Percentiles rank a stretch among this genome's conserved stretches.
These are phyloP conservation scores for Coffea eugenioides DNA, from an alignment of 257 asterid species.

Conservation along the genomic window DNA sequence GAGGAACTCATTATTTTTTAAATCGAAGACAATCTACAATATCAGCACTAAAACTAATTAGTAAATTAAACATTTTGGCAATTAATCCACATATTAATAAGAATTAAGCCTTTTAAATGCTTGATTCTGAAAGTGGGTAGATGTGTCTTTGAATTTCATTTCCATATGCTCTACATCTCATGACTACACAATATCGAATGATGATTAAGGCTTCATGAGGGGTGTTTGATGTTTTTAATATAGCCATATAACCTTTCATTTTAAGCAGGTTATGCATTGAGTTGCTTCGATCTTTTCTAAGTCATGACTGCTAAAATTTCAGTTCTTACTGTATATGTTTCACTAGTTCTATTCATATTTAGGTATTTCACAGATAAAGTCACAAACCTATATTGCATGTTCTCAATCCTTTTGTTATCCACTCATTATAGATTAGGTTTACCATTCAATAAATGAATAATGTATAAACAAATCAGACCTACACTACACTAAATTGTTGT, in stretches of 20 bases:
- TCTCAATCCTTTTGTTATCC: not conserved
- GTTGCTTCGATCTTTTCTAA: not conserved
- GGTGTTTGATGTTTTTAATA: not conserved
- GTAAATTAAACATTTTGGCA: not conserved
- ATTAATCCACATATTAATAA: too few relatives aligned
- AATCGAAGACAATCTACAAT: not conserved
- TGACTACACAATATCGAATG: not conserved
- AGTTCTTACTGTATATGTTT: not conserved
- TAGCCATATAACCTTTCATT: too few relatives aligned
- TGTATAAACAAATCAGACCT: too few relatives aligned
- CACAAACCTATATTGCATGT: not conserved
- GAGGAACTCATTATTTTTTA: not conserved
- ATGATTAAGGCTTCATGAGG: not conserved
- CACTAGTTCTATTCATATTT: not conserved
- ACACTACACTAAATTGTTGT: not conserved
- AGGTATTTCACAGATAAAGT: not conserved
- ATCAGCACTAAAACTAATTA: not conserved
- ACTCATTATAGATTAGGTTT: too few relatives aligned
- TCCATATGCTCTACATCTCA: not conserved
- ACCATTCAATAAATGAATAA: too few relatives aligned
- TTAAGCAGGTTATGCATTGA: not conserved
- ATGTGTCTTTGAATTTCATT: too few relatives aligned
- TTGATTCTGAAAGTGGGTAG: not conserved
- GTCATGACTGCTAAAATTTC: too few relatives aligned
- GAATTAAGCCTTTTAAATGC: not conserved